Evolutionary conservation across 345 rosid species (phyloP).

Genomic region (Acer negundo): DNA sequence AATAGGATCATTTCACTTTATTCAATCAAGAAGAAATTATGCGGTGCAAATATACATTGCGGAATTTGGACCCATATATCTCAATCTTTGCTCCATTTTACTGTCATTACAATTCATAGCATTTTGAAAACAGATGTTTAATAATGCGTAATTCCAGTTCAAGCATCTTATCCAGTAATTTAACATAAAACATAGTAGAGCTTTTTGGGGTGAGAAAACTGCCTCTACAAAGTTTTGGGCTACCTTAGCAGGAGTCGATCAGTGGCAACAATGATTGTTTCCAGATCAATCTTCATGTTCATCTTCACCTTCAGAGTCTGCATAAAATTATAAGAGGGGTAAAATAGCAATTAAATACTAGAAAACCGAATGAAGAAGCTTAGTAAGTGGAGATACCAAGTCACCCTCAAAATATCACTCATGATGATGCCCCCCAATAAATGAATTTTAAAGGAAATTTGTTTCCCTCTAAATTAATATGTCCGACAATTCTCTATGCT

Average conservation of each 20-base stretch:
- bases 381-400: neutral
- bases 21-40: neutral
- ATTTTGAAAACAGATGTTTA: neutral
- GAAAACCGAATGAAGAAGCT: neutral
- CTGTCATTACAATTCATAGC: neutral
- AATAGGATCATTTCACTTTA: neutral
- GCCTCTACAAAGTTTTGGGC: neutral
- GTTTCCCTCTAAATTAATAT: neutral
- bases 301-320: constrained; percentile 87
- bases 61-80: neutral
- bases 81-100: neutral
- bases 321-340: constrained; percentile 18
- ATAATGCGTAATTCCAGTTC: neutral
- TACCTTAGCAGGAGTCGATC: constrained; percentile 23
- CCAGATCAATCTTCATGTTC: constrained; percentile 70
- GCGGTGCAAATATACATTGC: neutral
- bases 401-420: neutral
- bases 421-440: neutral
- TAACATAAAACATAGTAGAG: neutral
- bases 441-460: neutral
- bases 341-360: constrained; percentile 5
- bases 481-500: neutral
- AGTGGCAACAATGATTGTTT: neutral
- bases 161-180: neutral
- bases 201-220: neutral